Base-by-base conservation (phyloP, 495 filamentous ascomycete species). In the Alectoria sarmentosa region DNA sequence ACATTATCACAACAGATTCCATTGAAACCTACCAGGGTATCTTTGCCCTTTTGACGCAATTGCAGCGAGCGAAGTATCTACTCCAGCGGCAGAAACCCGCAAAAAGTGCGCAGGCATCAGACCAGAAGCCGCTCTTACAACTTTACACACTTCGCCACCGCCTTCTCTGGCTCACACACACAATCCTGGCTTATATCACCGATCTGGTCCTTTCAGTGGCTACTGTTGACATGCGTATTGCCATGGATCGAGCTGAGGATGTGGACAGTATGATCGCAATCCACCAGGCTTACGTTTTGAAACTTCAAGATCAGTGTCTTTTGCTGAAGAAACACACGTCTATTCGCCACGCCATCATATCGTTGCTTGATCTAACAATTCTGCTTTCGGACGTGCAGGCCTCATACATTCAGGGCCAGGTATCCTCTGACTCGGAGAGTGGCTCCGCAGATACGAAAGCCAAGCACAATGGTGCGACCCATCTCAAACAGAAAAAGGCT, bases 251-350 rank as follows among this genome's bases (percentile, higher is more conserved):
- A 30, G 83, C 91, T 0, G 80, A 83, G 37, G 92, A 96, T 69
- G 84, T 97, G 6, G 90, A 96, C 69, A 82, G 81, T 9, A 96
- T 97, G 89, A 83, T 91, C 21, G 72, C 75, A 23, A 83, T 86
- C 0, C 92, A 96, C 71, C 72, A 80, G 13, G 67, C 70, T 2
- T 95, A 87, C 68, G 77, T 89, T 52, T 76, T 77, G 39, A 78
- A 79, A 13, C 71, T 92, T 10, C 76, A 86, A 68, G 82, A 83
- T 52, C 84, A 90, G 67, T 82, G 86, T 57, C 80, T 93, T 13
- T 80, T 96, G 0, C 82, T 86, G 1, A 66, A 78, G 7, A 84
- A 85, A 66, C 76, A 91, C 19, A 72, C 78, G 21, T 84, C 86
- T 0, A 86, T 92, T 52, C 81, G 85, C 61, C 78, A 89, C 67